Percentiles rank a stretch among this genome's conserved stretches.
phyloP scores from a whole-genome alignment of 495 filamentous ascomycete genomes.

The Aspergillus indologenus region DNA sequence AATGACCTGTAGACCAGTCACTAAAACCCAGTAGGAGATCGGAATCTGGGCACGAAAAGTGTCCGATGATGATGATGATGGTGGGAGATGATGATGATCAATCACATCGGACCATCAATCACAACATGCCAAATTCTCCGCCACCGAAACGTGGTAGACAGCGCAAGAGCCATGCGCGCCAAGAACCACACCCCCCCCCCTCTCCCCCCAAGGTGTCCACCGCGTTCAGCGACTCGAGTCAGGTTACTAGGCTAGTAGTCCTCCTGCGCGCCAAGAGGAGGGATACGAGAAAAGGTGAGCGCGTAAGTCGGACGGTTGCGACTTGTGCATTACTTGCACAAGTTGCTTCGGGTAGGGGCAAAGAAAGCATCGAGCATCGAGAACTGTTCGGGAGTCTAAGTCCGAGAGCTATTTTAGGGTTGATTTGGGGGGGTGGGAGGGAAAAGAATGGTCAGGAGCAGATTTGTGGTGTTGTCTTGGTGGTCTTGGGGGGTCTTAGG shows the following conservation, averaged over 20 bases:
- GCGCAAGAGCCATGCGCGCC: not conserved
- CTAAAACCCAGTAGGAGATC: not conserved
- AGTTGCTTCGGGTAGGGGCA: not conserved
- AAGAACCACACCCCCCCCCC: too few species aligned
- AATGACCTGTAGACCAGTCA: too few species aligned
- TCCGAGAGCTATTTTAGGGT: not conserved
- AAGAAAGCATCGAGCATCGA: not conserved
- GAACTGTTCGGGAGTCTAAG: not conserved
- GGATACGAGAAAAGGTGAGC: not conserved
- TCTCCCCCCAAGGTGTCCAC: not conserved
- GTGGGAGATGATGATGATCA: not conserved
- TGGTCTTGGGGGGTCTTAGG: not conserved
- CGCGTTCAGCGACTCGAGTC: not conserved
- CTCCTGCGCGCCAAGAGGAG: not conserved
- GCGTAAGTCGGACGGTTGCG: not conserved
- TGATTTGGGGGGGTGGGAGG: not conserved
- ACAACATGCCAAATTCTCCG: not conserved
- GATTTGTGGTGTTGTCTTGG: not conserved
- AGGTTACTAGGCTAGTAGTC: too few species aligned
- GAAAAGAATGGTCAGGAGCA: not conserved
- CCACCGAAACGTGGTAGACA: not conserved
- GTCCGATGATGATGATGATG: constrained; percentile 1
- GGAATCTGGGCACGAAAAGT: not conserved
- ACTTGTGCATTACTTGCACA: not conserved
- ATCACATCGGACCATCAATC: not conserved